These are phyloP conservation scores for Kwoniella sp. DNA, from an alignment of 768 basidiomycete genomes.

Conservation along the genomic window DNA sequence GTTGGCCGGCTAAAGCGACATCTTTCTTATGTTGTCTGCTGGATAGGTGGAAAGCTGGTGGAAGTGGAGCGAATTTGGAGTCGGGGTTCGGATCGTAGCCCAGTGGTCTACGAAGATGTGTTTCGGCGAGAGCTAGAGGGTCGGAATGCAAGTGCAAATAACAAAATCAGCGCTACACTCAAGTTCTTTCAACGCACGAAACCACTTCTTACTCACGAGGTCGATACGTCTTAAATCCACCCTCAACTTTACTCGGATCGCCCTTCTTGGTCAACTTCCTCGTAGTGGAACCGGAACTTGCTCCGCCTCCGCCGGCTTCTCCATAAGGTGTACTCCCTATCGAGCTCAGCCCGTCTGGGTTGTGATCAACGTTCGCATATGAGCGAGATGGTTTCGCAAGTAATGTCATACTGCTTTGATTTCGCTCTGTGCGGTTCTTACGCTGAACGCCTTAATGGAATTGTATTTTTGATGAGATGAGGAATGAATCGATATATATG, in stretches of 20 bases:
- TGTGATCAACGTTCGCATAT: constrained; percentile 43
- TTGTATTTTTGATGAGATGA: too few species aligned
- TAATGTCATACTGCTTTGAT: constrained; percentile 48
- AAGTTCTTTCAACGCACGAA: too few species aligned
- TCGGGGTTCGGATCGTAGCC: constrained; percentile 39
- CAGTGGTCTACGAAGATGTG: constrained; percentile 35
- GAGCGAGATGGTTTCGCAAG: constrained; percentile 42
- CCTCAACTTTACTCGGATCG: constrained; percentile 22
- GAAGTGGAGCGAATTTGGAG: constrained; percentile 46
- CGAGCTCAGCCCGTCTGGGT: constrained; percentile 34
- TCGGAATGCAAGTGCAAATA: not conserved
- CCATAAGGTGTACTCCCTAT: constrained; percentile 27
- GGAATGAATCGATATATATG: too few species aligned
- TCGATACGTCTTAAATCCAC: constrained; percentile 48
- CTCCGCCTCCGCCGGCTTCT: not conserved
- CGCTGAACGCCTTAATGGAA: too few species aligned
- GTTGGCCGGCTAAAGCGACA: constrained; percentile 33
- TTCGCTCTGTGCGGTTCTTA: not conserved
- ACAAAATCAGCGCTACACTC: too few species aligned
- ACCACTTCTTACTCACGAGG: constrained; percentile 35
- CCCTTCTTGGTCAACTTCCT: constrained; percentile 16
- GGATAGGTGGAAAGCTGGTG: constrained; percentile 36
- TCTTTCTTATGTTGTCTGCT: constrained; percentile 36
- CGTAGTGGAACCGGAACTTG: not conserved
- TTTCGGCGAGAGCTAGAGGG: constrained; percentile 44